Evolutionary conservation across 179 eudicot species (phyloP).

Genomic region (Heliamphora pulchella): DNA sequence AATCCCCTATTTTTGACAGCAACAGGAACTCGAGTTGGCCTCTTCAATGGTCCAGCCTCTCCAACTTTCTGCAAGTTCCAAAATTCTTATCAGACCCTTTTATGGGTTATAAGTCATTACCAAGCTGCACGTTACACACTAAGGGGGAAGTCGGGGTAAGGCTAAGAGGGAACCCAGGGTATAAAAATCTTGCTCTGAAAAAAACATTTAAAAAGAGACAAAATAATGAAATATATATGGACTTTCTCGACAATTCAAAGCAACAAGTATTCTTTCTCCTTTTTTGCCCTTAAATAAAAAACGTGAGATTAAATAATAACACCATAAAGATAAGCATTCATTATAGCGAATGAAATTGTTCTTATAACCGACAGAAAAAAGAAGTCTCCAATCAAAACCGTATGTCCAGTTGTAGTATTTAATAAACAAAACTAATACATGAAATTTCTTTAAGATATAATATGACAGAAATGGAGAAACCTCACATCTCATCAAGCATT

Average conservation of each 20-base stretch:
- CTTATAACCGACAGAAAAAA: background rate
- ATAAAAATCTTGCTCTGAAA: background rate
- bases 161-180: background rate
- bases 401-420: background rate
- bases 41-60: constrained; percentile 31
- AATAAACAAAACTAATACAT: too few relatives aligned
- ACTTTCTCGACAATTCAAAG: background rate
- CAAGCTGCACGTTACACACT: background rate
- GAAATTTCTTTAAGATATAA: background rate
- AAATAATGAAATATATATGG: background rate
- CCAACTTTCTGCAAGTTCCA: constrained; percentile 31
- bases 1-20: constrained; percentile 85
- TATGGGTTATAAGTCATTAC: background rate
- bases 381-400: background rate
- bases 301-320: background rate
- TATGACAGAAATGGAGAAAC: background rate
- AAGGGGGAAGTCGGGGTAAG: too few relatives aligned
- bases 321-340: background rate
- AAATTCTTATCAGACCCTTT: background rate
- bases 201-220: background rate
- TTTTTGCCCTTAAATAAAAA: background rate
- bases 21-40: constrained; percentile 66
- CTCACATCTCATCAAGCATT: background rate
- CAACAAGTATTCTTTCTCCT: background rate
- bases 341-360: background rate